Evolutionary conservation across 164 flowering plant species (phyloP), one percentile per base, ranked within the genome.

Genomic region (Annona squamosa): DNA sequence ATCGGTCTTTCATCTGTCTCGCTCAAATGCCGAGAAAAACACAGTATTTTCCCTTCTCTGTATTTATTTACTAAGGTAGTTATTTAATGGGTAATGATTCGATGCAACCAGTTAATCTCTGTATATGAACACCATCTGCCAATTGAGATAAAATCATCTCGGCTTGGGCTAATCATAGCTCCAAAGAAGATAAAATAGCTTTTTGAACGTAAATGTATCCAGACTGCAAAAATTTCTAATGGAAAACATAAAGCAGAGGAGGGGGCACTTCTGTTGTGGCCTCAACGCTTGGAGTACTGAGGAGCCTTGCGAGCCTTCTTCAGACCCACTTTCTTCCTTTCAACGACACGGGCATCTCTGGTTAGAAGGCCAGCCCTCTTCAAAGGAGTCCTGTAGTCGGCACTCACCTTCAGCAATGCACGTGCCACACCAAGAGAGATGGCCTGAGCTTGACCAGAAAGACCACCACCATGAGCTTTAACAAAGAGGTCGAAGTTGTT

Each of bases 391-490:
- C 98, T 84, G 82, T 93, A 87, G 80, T 81, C 80, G 70, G 81
- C 92, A 69, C 88, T 90, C 73, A 93, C 87, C 85, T 89, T 91
- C n/a, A 95, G 87, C 83, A 93, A 75, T 6, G 98, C 99, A 46
- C 98, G 90, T 71, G 97, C 97, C 77, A 93, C 72, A 19, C 99
- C 99, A 70, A 93, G 93, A 68, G 94, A 82, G 68, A 95, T 91
- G 17, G 98, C 99, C 82, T 95, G 99, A 72, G 99, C 94, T 82
- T 93, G 98, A 73, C 99, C 99, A 48, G 97, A 85, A 19, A 95
- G 94, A 44, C 98, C 97, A 66, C 97, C 98, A 3, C 99, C 99
- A 46, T 95, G 93, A 42, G 98, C 98, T 80, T 95, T 93, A 10
- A 95, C 97, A 80, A 95, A 93, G 16, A 93, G 93, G 79, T 95